Evolutionary conservation across 805 yeast species (phyloP), one percentile per base, ranked within the genome.

Genomic region (Metschnikowia continentalis): DNA sequence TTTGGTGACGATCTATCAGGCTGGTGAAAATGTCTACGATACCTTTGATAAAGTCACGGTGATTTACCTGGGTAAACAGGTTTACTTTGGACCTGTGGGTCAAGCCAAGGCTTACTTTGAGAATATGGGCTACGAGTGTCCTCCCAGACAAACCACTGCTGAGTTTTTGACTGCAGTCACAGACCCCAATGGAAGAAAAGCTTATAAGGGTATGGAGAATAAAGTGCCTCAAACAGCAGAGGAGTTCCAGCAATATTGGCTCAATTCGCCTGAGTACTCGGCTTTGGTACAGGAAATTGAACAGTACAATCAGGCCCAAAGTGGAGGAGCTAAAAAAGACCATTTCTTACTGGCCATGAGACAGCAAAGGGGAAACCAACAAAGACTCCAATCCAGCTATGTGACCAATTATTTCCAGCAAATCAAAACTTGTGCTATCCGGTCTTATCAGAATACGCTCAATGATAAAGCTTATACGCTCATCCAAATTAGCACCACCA

Each of bases 101-200:
- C 67, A 71, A 42, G 88, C 86, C 14, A 79, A 75, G 58, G 74
- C 65, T 6, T 83, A 72, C 60, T 83, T 83, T 60, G 62, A 70
- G 51, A 67, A 69, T 14, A 80, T 83, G 86, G 89, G 89, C 39
- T 83, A 71, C 70, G 68, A 73, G 20, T 81, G 83, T 61, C 80
- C 82, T 37, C 69, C 72, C 44, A 77, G 88, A 71, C 83, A 81
- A 74, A 80, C 87, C 3, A 81, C 87, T 44, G 81, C 86, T 5
- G 89, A 83, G 62, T 83, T 74, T 61, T 75, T 83, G 58, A 83
- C 88, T 17, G 75, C 86, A 2, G 76, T 83, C 42, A 83, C 89
- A 17, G 84, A 82, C 63, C 86, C 84, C n/a, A 75, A 74, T 22
- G 86, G 82, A 53, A 75, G 87, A 67, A 68, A 75, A n/a, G 62